phyloP scores from a whole-genome alignment of 306 rosid species.

The Vigna nakashimae region DNA sequence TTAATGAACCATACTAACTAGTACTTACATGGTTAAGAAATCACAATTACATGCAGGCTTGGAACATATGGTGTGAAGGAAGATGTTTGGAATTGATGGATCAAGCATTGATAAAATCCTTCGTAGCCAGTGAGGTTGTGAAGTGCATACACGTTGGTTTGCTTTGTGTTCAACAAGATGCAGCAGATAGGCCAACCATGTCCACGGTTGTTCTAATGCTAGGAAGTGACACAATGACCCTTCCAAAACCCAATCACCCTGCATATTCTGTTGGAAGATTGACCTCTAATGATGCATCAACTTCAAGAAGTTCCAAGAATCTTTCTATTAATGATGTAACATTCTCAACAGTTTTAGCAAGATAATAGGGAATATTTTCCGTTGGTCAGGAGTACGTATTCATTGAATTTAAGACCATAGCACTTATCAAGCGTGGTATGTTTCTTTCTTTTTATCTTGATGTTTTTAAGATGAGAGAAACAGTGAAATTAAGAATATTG shows the following conservation, averaged over 20 bases:
- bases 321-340: not conserved
- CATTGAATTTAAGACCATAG: not conserved
- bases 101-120: slow-evolving; percentile 18
- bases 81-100: slow-evolving; percentile 42
- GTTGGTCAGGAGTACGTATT: not conserved
- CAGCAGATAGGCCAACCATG: slow-evolving; percentile 53
- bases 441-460: not conserved
- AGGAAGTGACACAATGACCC: slow-evolving; percentile 38
- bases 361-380: not conserved
- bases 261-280: slow-evolving; percentile 35
- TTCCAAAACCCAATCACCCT: slow-evolving; percentile 51
- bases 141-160: slow-evolving; percentile 50
- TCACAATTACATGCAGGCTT: slow-evolving; percentile 39
- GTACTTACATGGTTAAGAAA: not conserved
- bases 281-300: not conserved
- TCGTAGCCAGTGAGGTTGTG: slow-evolving; percentile 22
- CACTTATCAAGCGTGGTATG: not conserved
- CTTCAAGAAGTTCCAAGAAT: not conserved
- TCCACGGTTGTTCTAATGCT: slow-evolving; percentile 45
- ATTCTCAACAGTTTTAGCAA: not conserved
- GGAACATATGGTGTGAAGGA: slow-evolving; percentile 34
- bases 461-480: not conserved
- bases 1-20: not conserved
- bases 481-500: not conserved
- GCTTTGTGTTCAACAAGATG: slow-evolving; percentile 55